These are phyloP conservation scores for Kurtzmaniella natalensis DNA, from an alignment of 1,139 yeast species.

Conservation along the genomic window DNA sequence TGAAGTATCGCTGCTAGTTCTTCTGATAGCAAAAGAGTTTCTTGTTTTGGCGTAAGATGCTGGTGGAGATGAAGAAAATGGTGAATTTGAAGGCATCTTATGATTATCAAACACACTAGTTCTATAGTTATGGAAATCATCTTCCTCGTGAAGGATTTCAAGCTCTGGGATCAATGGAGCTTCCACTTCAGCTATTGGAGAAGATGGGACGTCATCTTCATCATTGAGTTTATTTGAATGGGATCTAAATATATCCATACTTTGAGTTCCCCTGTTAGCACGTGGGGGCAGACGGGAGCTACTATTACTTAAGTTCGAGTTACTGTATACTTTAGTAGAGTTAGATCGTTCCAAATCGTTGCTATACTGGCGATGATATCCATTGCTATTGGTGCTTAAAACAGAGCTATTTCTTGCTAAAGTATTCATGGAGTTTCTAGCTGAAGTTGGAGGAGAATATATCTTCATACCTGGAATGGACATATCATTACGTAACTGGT, in stretches of 20 bases:
- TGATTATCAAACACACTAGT: neutral
- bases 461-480: conserved; percentile 29
- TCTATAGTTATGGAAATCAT: neutral
- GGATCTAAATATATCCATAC: conserved; percentile 15
- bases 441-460: conserved; percentile 1
- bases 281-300: no score
- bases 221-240: conserved; percentile 1
- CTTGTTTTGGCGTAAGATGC: neutral
- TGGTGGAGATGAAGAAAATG: neutral
- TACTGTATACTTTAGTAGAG: no score
- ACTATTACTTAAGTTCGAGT: no score
- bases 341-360: neutral
- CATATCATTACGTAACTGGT: conserved; percentile 37
- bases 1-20: neutral
- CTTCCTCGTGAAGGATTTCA: neutral
- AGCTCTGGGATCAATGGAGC: neutral
- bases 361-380: neutral
- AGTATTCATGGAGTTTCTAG: neutral
- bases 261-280: conserved; percentile 11
- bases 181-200: conserved; percentile 2
- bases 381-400: neutral
- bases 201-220: conserved; percentile 4
- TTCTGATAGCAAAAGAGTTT: neutral
- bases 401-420: neutral
- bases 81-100: neutral